These are phyloP conservation scores for Friedmanniomyces endolithicus DNA, from an alignment of 495 filamentous ascomycete species.

Conservation along the genomic window DNA sequence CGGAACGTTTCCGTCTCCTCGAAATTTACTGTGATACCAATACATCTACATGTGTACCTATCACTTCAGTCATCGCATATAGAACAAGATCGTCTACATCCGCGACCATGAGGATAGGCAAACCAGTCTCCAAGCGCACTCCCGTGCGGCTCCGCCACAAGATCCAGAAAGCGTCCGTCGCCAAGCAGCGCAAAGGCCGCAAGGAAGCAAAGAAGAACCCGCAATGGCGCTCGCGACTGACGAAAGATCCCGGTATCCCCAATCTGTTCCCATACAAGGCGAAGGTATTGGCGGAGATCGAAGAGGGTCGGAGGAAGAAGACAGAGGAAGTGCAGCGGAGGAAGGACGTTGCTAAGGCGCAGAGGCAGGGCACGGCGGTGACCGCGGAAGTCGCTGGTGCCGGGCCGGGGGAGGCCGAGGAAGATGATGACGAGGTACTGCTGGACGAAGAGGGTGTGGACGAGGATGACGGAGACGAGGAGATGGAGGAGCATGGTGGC, in stretches of 20 bases:
- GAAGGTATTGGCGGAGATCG: slow-evolving; percentile 82
- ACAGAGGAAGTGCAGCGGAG: slow-evolving; percentile 60
- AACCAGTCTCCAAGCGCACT: slow-evolving; percentile 86
- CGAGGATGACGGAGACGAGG: slow-evolving; percentile 40
- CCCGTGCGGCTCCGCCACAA: slow-evolving; percentile 84
- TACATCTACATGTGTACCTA: no score
- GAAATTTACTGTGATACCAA: no score
- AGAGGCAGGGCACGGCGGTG: slow-evolving; percentile 35
- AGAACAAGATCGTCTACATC: neutral
- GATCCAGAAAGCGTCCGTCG: slow-evolving; percentile 84
- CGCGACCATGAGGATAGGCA: slow-evolving; percentile 17
- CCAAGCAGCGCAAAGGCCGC: slow-evolving; percentile 78
- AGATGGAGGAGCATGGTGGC: slow-evolving; percentile 34
- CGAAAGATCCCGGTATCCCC: slow-evolving; percentile 95
- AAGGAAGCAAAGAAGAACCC: slow-evolving; percentile 93
- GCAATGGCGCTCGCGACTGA: slow-evolving; percentile 81
- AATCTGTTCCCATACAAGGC: slow-evolving; percentile 98
- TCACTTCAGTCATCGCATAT: no score
- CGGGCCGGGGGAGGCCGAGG: slow-evolving; percentile 29
- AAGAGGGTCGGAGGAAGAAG: slow-evolving; percentile 69
- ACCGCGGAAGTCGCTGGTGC: slow-evolving; percentile 35
- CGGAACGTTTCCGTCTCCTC: no score
- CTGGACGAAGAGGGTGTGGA: slow-evolving; percentile 25
- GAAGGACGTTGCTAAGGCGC: slow-evolving; percentile 57
- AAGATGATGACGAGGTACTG: slow-evolving; percentile 27